Percentiles rank a stretch among this genome's conserved stretches.
phyloP scores from a whole-genome alignment of 163 green algal genomes.

The Prototheca wickerhamii region DNA sequence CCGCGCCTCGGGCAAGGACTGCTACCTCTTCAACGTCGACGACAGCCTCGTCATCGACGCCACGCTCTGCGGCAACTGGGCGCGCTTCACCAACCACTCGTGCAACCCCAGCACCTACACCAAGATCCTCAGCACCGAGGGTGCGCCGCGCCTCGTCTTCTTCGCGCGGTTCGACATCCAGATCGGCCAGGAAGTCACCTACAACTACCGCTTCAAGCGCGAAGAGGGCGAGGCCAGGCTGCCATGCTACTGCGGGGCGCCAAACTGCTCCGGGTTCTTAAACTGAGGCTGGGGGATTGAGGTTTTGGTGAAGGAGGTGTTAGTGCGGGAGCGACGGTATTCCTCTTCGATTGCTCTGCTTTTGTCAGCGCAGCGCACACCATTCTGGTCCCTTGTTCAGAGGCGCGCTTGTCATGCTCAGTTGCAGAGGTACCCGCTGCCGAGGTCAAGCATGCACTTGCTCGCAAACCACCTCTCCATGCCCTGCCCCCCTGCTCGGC shows the following conservation, averaged over 20 bases:
- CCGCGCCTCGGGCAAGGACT: conserved; percentile 57
- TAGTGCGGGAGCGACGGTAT: neutral
- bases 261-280: conserved; percentile 78
- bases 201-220: conserved; percentile 67
- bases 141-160: conserved; percentile 68
- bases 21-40: conserved; percentile 78
- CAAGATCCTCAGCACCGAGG: conserved; percentile 64
- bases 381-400: too few relatives aligned
- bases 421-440: too few relatives aligned
- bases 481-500: too few relatives aligned
- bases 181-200: conserved; percentile 79
- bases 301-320: neutral
- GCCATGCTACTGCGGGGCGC: conserved; percentile 73
- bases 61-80: conserved; percentile 68
- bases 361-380: too few relatives aligned
- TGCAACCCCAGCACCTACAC: conserved; percentile 81
- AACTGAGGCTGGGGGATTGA: conserved; percentile 43
- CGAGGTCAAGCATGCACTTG: too few relatives aligned
- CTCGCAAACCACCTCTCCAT: too few relatives aligned
- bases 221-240: conserved; percentile 71
- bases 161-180: conserved; percentile 69
- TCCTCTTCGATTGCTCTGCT: neutral
- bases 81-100: conserved; percentile 88
- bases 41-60: conserved; percentile 79
- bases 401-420: too few relatives aligned